phyloP scores from a whole-genome alignment of 805 yeast genomes.

The Nakazawaea anatomiae region DNA sequence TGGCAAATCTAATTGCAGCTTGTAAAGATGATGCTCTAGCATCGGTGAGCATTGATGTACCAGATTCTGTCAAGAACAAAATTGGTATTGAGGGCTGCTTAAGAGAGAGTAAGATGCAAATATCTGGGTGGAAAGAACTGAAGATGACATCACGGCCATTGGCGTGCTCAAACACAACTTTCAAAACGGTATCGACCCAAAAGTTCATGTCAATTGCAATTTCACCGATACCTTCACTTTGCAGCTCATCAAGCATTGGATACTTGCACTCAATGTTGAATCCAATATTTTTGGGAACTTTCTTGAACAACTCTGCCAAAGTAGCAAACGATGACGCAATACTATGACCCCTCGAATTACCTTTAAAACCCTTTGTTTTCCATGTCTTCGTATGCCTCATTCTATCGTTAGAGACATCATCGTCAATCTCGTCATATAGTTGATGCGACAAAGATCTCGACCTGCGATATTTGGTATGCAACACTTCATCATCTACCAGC shows the following conservation, averaged over 20 bases:
- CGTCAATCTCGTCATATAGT: slow-evolving; percentile 24
- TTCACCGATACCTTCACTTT: slow-evolving; percentile 82
- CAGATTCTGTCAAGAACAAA: slow-evolving; percentile 83
- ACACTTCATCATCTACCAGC: slow-evolving; percentile 23
- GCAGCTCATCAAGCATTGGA: slow-evolving; percentile 93
- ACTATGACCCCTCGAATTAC: slow-evolving; percentile 84
- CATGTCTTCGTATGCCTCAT: slow-evolving; percentile 87
- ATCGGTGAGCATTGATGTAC: slow-evolving; percentile 84
- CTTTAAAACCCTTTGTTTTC: slow-evolving; percentile 82
- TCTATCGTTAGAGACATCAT: slow-evolving; percentile 43
- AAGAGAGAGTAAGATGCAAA: slow-evolving; percentile 76
- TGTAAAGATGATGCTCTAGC: slow-evolving; percentile 82
- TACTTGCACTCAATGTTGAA: slow-evolving; percentile 93
- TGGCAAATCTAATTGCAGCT: slow-evolving; percentile 85
- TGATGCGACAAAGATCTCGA: slow-evolving; percentile 34
- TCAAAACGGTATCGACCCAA: slow-evolving; percentile 83
- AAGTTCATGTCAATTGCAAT: slow-evolving; percentile 76
- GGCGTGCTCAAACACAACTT: slow-evolving; percentile 71
- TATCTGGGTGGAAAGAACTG: slow-evolving; percentile 92
- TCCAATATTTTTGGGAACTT: slow-evolving; percentile 78
- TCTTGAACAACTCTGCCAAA: slow-evolving; percentile 73
- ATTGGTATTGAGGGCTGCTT: slow-evolving; percentile 94
- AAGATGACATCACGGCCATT: slow-evolving; percentile 81
- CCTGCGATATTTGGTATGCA: slow-evolving; percentile 19
- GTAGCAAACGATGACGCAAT: slow-evolving; percentile 93